phyloP scores from a whole-genome alignment of 805 yeast genomes.

The Blastobotrys parvus region DNA sequence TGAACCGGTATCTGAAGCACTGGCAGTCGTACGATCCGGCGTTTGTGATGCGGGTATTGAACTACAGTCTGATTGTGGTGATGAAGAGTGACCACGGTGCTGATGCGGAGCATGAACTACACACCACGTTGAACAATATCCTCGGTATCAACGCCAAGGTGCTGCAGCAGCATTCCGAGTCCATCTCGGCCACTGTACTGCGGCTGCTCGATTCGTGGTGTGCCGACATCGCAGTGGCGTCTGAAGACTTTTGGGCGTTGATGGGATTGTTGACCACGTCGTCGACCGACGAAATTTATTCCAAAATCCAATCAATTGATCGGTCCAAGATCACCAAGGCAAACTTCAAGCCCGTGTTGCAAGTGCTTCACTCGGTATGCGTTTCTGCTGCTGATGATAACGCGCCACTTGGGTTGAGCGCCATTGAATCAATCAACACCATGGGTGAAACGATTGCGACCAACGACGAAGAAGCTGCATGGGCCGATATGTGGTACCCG shows the following conservation, averaged over 20 bases:
- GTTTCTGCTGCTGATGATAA: neutral
- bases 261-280: neutral
- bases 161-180: neutral
- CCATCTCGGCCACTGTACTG: neutral
- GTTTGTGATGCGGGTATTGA: slow-evolving; percentile 26
- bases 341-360: neutral
- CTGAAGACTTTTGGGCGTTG: neutral
- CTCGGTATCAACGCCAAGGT: neutral
- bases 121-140: neutral
- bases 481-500: slow-evolving; percentile 39
- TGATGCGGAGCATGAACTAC: neutral
- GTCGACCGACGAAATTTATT: neutral
- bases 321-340: neutral
- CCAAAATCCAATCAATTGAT: neutral
- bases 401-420: slow-evolving; percentile 3
- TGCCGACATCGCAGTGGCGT: neutral
- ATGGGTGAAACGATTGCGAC: slow-evolving; percentile 5
- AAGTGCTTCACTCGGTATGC: neutral
- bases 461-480: slow-evolving; percentile 4
- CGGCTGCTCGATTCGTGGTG: neutral
- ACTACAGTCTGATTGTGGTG: slow-evolving; percentile 28
- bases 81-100: slow-evolving; percentile 11
- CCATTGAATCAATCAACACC: slow-evolving; percentile 1
- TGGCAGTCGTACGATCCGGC: slow-evolving; percentile 14
- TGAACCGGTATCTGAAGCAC: slow-evolving; percentile 9